Base-by-base conservation (phyloP, 2,329 filamentous ascomycete species). In the Pestalotiopsis sp. region DNA sequence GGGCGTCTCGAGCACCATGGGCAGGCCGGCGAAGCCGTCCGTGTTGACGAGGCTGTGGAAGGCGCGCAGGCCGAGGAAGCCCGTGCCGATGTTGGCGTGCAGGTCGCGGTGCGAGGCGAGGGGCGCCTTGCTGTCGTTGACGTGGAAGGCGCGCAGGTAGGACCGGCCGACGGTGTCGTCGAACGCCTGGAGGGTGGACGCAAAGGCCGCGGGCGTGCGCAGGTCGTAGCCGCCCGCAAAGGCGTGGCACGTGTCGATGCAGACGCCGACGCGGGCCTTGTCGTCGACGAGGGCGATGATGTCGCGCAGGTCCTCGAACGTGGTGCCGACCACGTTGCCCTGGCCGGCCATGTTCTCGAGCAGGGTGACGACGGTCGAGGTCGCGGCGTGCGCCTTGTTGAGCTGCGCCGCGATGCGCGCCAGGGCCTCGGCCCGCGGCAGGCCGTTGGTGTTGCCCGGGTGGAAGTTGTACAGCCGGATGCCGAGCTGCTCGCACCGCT, bases 381-480 rank as follows among this genome's bases (percentile, higher is more conserved):
- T 97, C 68, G 91, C 93, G 67, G 86, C 85, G 76, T 98, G 93
- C 0, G 95, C 92, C 69, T 87, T 88, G 78, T 97, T 98, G 64
- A 99, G 86, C 75, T 95, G 92, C 57, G 86, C 83, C 1, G 96
- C 94, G 64, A 99, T 93, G 52, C 96, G 90, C 14, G 82, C 84
- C 68, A 97, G 91, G 3, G 95, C 95, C 23, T 89, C 90, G 0
- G 86, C 83, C 45, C 91, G 88, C 3, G 87, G 85, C 41, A 87
- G 87, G 61, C 91, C 90, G 68, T 92, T 92, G 1, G 92, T 92
- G 68, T 91, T 95, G 23, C 96, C 96, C 0, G 96, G 96, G 78
- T 99, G 96, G 82, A 99, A 98, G 81, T 99, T 99, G 84, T 98
- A 99, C n/a, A 98, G 86, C 70, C 83, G 86, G 75, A 99, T 97